Base-by-base conservation (phyloP, 192 early-diverging fungal genomes). In the Phycomyces nitens region DNA sequence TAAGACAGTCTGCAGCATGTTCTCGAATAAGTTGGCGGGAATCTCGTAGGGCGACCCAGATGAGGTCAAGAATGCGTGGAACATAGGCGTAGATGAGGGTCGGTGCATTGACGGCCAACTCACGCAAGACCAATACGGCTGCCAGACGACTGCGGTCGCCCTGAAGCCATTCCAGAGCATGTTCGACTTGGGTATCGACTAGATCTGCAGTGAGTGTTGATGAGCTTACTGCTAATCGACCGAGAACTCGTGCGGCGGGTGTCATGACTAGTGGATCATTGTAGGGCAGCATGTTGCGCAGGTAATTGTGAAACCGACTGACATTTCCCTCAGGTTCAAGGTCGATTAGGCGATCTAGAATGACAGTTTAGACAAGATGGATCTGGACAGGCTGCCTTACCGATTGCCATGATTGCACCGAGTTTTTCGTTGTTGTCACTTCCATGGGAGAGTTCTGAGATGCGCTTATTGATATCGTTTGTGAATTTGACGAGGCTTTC, bases 31-130 rank as follows among this genome's bases (percentile, higher is more conserved):
- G 78, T 61, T 86, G 77, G 67, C 86, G 89, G 14, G 82, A 79
- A 75, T 99, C 96, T 22, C 89, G 70, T 64, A 98, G 75, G 11
- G 89, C 90, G 18, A 87, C 77, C 87, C 90, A 95, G 24, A 99
- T 84, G 44, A 89, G 66, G 12, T 95, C 90, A 22, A 99, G 70
- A 23, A 97, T 91, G 49, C 84, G 89, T 3, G 82, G 77, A 7
- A 95, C 86, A 70, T 90, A 90, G 15, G 83, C 80, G 64, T 92
- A 94, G 16, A 97, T 83, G 24, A 95, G 75, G 38, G 90, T 88
- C 15, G 92, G 90, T 7, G 93, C 87, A 62, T 88, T 89, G 34
- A 82, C 65, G 4, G 89, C 84, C 3, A 95, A 78, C 62, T 91
- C 89, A 12, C 80, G 68, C 5, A 95, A 65, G 7, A 95, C 87